phyloP scores from a whole-genome alignment of 225 moss, liverwort and hornwort genomes.

The Sphagnum tenellum region DNA sequence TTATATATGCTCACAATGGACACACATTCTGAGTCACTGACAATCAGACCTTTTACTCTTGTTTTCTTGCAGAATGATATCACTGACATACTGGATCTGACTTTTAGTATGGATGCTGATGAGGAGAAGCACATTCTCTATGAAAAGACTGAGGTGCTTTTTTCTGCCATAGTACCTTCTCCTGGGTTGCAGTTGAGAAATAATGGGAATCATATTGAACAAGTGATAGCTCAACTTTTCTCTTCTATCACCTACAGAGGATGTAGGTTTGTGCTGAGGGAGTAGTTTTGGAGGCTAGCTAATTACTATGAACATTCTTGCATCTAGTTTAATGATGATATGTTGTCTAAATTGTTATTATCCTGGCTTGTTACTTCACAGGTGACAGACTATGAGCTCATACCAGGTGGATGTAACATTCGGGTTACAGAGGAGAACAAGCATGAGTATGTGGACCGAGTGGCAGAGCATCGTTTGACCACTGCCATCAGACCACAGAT shows the following conservation, averaged over 20 bases:
- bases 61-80: conserved; percentile 60
- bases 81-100: conserved; percentile 83
- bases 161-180: no score
- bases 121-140: conserved; percentile 99
- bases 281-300: no score
- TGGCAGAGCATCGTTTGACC: conserved; percentile 96
- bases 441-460: conserved; percentile 93
- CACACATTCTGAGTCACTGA: no score
- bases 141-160: conserved; percentile 83
- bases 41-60: no score
- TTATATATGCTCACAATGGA: no score
- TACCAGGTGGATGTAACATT: conserved; percentile 82
- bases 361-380: conserved; percentile 9
- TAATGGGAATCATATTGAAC: no score
- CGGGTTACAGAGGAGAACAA: conserved; percentile 97
- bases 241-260: no score
- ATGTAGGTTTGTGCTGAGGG: no score
- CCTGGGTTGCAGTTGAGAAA: no score
- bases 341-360: neutral
- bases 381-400: conserved; percentile 96
- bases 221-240: no score
- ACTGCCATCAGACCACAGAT: conserved; percentile 97
- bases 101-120: conserved; percentile 99
- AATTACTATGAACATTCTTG: no score
- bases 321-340: no score